Evolutionary conservation across 306 rosid genomes (phyloP).

Genomic region (Spatholobus suberectus): DNA sequence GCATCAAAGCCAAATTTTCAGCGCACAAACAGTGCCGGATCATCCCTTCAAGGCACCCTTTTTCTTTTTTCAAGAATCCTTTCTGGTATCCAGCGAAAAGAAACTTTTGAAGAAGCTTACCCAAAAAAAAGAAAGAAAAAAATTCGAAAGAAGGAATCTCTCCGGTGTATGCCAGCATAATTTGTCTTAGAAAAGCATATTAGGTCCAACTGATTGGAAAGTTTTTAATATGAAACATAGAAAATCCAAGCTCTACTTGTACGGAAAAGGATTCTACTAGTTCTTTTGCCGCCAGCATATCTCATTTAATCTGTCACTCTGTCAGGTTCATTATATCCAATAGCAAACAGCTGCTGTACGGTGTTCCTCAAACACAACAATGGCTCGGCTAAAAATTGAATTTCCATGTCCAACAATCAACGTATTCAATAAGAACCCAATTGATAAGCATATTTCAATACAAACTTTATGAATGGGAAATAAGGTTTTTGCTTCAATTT

Average conservation of each 20-base stretch:
- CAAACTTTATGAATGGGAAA: not conserved
- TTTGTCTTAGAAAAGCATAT: not conserved
- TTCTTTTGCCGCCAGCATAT: not conserved
- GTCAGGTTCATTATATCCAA: not conserved
- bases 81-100: conserved; percentile 22
- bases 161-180: not conserved
- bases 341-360: not conserved
- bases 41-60: not conserved
- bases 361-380: not conserved
- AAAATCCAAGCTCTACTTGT: not conserved
- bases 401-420: not conserved
- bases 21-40: conserved; percentile 1
- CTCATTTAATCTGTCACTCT: not conserved
- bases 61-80: not conserved
- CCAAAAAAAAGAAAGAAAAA: not conserved
- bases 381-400: not conserved
- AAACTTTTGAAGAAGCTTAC: not conserved
- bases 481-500: not conserved
- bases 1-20: conserved; percentile 13
- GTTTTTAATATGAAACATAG: not conserved
- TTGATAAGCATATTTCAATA: not conserved
- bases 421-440: not conserved
- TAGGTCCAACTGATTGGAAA: not conserved
- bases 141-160: not conserved
- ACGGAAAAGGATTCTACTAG: not conserved